These are phyloP conservation scores for Glycine soja DNA, from an alignment of 306 rosid genomes.

Conservation along the genomic window DNA sequence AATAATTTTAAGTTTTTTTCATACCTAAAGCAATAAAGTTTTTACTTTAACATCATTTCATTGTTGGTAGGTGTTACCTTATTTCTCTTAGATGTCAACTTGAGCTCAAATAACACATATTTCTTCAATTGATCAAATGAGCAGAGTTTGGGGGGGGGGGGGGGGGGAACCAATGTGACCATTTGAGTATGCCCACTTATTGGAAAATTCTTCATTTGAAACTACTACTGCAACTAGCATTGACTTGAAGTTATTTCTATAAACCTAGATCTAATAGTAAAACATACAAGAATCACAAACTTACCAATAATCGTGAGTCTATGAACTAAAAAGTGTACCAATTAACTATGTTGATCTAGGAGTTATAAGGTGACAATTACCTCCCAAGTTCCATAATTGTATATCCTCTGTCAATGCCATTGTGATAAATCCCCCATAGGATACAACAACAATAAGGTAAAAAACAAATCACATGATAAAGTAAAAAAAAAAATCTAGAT, in stretches of 20 bases:
- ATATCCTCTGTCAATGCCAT: too few species aligned
- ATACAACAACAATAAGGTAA: too few species aligned
- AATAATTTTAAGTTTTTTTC: background rate
- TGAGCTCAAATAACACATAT: constrained; percentile 71
- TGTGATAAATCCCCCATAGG: too few species aligned
- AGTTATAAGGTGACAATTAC: too few species aligned
- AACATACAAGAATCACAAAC: constrained; percentile 1
- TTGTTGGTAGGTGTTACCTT: constrained; percentile 72
- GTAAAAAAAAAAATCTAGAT: background rate
- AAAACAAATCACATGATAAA: background rate
- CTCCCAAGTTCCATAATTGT: too few species aligned
- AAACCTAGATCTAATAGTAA: constrained; percentile 75
- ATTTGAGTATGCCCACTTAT: constrained; percentile 79
- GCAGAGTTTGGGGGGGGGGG: constrained; percentile 68
- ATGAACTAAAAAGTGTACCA: background rate
- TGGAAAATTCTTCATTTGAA: constrained; percentile 71
- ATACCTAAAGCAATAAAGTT: too few species aligned
- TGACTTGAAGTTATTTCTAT: constrained; percentile 86
- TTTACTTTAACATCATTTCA: background rate
- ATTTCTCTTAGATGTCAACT: constrained; percentile 72
- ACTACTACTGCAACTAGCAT: constrained; percentile 74
- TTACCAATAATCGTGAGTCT: background rate
- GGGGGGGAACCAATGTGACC: constrained; percentile 70
- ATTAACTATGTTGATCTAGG: background rate
- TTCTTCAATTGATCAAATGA: constrained; percentile 73